Evolutionary conservation across 495 filamentous ascomycete genomes (phyloP).

Genomic region (Penicillium crystallinum): DNA sequence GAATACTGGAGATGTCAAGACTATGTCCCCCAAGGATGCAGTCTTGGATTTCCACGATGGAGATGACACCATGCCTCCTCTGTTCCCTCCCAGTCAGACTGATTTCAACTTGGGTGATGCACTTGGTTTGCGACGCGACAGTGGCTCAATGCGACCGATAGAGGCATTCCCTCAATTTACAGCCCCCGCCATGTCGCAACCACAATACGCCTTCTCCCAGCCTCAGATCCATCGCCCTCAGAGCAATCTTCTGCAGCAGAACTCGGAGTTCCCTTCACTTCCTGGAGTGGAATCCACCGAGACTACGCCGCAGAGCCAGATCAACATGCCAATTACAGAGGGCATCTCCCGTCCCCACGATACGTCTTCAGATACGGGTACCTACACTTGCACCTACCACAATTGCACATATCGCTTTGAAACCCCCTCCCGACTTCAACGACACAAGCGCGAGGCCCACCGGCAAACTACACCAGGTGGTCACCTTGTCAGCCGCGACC

Average conservation of each 20-base stretch:
- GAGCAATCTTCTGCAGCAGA: conserved; percentile 40
- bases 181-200: conserved; percentile 17
- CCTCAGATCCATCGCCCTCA: conserved; percentile 51
- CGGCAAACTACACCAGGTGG: conserved; percentile 54
- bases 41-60: conserved; percentile 75
- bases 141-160: conserved; percentile 43
- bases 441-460: conserved; percentile 93
- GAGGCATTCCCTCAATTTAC: conserved; percentile 42
- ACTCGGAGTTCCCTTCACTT: conserved; percentile 58
- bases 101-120: conserved; percentile 41
- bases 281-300: conserved; percentile 61
- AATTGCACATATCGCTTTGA: conserved; percentile 87
- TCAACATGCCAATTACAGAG: conserved; percentile 28
- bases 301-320: conserved; percentile 24
- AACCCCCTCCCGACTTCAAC: conserved; percentile 77
- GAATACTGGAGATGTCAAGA: conserved; percentile 53
- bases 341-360: conserved; percentile 51
- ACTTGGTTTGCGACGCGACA: conserved; percentile 38
- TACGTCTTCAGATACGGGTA: conserved; percentile 71
- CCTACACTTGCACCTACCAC: conserved; percentile 93
- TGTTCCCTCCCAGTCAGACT: conserved; percentile 56
- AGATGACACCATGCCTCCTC: conserved; percentile 58
- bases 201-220: conserved; percentile 37
- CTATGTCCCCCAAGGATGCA: conserved; percentile 95
- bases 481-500: conserved; percentile 39